Conservation (phyloP, 116 monocot genomes). For the Posidonia oceanica region DNA sequence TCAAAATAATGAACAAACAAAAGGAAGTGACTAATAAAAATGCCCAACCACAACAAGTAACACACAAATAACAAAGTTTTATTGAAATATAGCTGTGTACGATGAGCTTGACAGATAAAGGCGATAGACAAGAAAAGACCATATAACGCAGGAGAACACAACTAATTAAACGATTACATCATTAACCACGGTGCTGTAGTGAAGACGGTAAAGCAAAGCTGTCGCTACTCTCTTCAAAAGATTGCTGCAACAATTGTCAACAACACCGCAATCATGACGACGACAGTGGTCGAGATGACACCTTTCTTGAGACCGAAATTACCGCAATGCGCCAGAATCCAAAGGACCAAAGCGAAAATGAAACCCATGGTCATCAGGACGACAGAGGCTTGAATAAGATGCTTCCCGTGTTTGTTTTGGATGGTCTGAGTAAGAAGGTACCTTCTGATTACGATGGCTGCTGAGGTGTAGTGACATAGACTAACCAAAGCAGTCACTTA, state of each 20-base stretch:
- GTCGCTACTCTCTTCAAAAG: background rate
- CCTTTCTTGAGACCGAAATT: background rate
- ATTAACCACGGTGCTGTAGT: too few relatives aligned
- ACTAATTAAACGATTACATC: too few relatives aligned
- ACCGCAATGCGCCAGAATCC: background rate
- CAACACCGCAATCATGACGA: background rate
- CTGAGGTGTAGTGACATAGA: background rate
- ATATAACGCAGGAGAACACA: too few relatives aligned
- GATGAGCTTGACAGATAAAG: too few relatives aligned
- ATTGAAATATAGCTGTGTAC: too few relatives aligned
- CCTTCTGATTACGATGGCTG: background rate
- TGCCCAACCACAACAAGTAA: too few relatives aligned
- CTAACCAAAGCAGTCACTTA: background rate
- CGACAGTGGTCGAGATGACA: background rate
- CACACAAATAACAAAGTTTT: too few relatives aligned
- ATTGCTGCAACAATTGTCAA: background rate
- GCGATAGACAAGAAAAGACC: too few relatives aligned
- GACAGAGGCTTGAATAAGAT: background rate
- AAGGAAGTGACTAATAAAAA: too few relatives aligned
- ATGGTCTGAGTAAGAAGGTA: background rate
- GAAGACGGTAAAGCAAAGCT: too few relatives aligned
- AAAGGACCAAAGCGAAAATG: background rate
- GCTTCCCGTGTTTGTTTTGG: background rate
- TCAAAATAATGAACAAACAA: too few relatives aligned
- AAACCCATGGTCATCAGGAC: background rate